Base-by-base conservation (phyloP, 768 basidiomycete species). In the Suillus subalutaceus region DNA sequence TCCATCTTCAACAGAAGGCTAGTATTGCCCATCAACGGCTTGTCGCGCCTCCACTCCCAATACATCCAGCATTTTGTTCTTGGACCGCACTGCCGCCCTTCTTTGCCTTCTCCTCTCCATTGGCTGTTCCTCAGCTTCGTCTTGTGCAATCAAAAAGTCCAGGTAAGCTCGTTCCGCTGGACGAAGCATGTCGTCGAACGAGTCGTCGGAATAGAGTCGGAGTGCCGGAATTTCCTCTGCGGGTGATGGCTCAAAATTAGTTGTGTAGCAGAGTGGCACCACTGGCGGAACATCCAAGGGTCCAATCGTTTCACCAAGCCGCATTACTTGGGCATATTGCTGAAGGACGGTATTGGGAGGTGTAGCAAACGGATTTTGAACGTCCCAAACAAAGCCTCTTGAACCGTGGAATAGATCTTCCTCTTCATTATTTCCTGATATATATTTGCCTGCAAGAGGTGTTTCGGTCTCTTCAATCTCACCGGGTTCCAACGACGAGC, bases 361-460 rank as follows among this genome's bases (percentile, higher is more conserved):
- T 26, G 35, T 48, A 13, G 55, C 64, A 23, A 73, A 73, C 0
- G 73, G 72, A 58, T 71, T 35, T 0, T 20, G 23, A 6, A 40
- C 62, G 60, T 73, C 67, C 72, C 73, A 73, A 4, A 66, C 66
- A 48, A 71, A 71, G 18, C 44, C 35, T 40, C 20, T 16, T 18
- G 43, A 44, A 20, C 18, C 3, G 18, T 26, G 18, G 6, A 60
- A 43, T 32, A 20, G 16, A 37, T 53, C 66, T 44, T 52, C 30
- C 13, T 50, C 41, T 15, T 50, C 66, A 13, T 58, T 13, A 23
- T 46, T 62, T 6, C 26, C 41, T n/a, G 12, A 46, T 16, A 3
- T 15, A 35, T 48, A 62, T 20, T 43, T 20, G 23, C 18, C 13
- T 41, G 37, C 40, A n/a, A 46, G 55, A 8, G 65, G 65, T 38